Evolutionary conservation across 345 rosid genomes (phyloP).

Genomic region (Pelargonium nanum): DNA sequence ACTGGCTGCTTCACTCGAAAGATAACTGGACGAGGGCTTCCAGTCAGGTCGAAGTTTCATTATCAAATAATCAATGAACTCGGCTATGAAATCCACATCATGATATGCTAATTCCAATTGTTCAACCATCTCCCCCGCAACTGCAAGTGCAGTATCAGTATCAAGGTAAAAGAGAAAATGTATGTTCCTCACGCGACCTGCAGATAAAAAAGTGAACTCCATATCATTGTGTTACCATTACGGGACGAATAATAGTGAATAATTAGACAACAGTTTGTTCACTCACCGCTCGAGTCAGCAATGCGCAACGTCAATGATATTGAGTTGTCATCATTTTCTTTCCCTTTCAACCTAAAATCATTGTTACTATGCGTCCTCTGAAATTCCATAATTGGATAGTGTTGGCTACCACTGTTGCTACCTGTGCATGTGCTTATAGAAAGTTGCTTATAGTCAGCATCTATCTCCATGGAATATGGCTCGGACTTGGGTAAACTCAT

Average conservation of each 20-base stretch:
- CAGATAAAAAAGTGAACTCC: not conserved
- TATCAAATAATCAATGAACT: constrained; percentile 56
- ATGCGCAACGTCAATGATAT: constrained; percentile 48
- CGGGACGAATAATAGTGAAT: not conserved
- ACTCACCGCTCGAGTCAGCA: constrained; percentile 41
- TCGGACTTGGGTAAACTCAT: constrained; percentile 21
- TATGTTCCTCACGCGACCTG: constrained; percentile 50
- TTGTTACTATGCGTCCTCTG: constrained; percentile 33
- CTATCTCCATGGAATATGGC: constrained; percentile 49
- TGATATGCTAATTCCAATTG: constrained; percentile 55
- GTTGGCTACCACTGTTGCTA: constrained; percentile 27
- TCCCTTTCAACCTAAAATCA: constrained; percentile 41
- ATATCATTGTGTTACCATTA: not conserved
- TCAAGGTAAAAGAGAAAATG: constrained; percentile 62
- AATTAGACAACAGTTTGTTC: not conserved
- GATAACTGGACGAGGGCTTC: constrained; percentile 27
- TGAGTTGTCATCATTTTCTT: constrained; percentile 35
- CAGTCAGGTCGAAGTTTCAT: constrained; percentile 37
- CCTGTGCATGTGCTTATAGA: constrained; percentile 25
- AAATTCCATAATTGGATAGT: constrained; percentile 29
- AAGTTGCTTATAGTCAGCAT: constrained; percentile 35
- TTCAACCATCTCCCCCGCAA: constrained; percentile 76
- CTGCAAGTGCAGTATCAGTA: constrained; percentile 56
- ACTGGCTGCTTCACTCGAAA: constrained; percentile 16
- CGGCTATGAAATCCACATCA: constrained; percentile 62